Evolutionary conservation across 2,329 filamentous ascomycete genomes (phyloP), one percentile per base, ranked within the genome.

Genomic region (Colletotrichum sp.): DNA sequence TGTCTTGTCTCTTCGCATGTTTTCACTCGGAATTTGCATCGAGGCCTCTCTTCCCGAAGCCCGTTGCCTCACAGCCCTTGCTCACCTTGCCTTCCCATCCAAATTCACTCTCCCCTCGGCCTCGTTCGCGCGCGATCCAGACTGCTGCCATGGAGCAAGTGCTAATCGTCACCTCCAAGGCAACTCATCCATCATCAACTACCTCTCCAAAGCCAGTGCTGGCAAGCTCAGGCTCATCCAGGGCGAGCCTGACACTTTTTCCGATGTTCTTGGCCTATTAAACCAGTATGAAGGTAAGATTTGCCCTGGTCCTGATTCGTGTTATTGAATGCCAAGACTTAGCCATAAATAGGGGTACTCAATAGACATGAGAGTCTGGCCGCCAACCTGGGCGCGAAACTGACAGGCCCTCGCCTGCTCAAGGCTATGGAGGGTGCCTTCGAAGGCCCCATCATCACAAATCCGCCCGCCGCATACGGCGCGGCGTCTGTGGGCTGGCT

Each of bases 341-440:
- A 72, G 63, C 18, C 15, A 15, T 55, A 10, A 22, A 65, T 65
- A 90, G 95, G 93, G 78, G 95, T 97, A 18, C 88, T 98, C 68
- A 94, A 95, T 80, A 92, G 95, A 71, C 95, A 96, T 83, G 95
- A 98, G 85, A 96, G 94, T 83, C 92, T 98, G 80, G 96, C 95
- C 63, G 93, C 94, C 74, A 96, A 95, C 81, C 89, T 98, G 30
- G 95, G 95, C 80, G 95, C 95, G 71, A 94, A 95, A 79, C 93
- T 96, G 22, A 91, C 96, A 2, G 95, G 94, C 0, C 95, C 95
- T 28, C 95, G 96, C 68, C 86, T 98, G 77, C 92, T 98, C 80
- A 96, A 96, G 84, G 93, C 95, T 57, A 95, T 98, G 83, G 95
- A 98, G 83, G 91, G 94, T 69, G 89, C 96, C 72, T 98, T 98